These are phyloP conservation scores for Orychophragmus violaceus DNA, from an alignment of 345 rosid species.

Conservation along the genomic window DNA sequence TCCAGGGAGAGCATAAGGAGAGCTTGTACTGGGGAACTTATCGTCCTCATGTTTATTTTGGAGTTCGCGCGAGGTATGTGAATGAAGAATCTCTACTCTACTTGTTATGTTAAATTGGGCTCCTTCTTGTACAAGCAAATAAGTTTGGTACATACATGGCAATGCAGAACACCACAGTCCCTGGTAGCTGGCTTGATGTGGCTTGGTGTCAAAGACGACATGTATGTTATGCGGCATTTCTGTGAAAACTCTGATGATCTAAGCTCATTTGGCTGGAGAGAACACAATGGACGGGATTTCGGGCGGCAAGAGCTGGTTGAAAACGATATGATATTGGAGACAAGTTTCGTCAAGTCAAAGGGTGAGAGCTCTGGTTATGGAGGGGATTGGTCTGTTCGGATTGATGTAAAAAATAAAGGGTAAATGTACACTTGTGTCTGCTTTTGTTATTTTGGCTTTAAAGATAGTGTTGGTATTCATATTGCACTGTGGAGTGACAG, in stretches of 20 bases:
- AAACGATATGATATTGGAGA: conserved; percentile 58
- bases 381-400: conserved; percentile 94
- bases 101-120: not conserved
- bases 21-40: conserved; percentile 95
- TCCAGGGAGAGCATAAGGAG: conserved; percentile 81
- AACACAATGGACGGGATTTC: conserved; percentile 88
- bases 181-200: conserved; percentile 95
- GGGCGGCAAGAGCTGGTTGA: conserved; percentile 83
- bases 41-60: conserved; percentile 86
- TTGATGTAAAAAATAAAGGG: conserved; percentile 55
- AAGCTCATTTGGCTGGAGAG: conserved; percentile 75
- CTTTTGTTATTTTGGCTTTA: not conserved
- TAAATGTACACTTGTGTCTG: conserved; percentile 27
- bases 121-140: not conserved
- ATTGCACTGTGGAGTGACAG: not conserved
- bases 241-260: conserved; percentile 90
- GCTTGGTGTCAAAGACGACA: conserved; percentile 83
- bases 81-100: not conserved
- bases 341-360: conserved; percentile 81
- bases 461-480: not conserved
- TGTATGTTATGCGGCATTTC: conserved; percentile 66
- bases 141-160: not conserved
- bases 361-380: conserved; percentile 73
- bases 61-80: conserved; percentile 77
- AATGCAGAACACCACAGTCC: conserved; percentile 68